phyloP scores from a whole-genome alignment of 208 protist genomes.

The Trichomonas vaginalis region DNA sequence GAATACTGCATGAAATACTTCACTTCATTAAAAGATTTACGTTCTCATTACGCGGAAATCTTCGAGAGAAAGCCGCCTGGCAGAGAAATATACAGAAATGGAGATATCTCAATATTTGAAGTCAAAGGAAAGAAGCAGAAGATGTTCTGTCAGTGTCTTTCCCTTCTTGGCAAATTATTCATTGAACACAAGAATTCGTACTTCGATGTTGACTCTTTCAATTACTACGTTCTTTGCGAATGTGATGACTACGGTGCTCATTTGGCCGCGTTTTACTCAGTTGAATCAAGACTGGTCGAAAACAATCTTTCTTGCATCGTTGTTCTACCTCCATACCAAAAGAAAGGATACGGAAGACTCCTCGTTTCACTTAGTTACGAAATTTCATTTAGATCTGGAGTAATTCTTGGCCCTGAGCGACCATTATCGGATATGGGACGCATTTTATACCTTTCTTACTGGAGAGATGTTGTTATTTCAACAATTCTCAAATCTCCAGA shows the following conservation, averaged over 20 bases:
- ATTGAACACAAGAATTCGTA: constrained; percentile 96
- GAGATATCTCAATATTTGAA: neutral
- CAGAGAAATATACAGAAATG: neutral
- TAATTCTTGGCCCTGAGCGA: constrained; percentile 87
- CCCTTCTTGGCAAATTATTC: constrained; percentile 92
- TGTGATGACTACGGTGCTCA: constrained; percentile 69
- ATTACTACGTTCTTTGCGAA: constrained; percentile 90
- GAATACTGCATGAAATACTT: neutral
- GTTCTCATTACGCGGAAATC: neutral
- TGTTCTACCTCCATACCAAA: neutral
- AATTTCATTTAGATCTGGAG: constrained; percentile 74
- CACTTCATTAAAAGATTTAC: neutral
- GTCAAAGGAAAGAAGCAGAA: neutral
- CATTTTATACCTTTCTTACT: constrained; percentile 34
- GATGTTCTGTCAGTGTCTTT: constrained; percentile 72
- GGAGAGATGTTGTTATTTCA: constrained; percentile 14
- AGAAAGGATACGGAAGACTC: constrained; percentile 78
- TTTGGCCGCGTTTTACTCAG: constrained; percentile 87
- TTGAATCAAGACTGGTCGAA: constrained; percentile 34
- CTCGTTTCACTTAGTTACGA: constrained; percentile 94
- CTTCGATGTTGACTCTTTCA: constrained; percentile 92
- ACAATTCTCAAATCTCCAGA: too few relatives aligned
- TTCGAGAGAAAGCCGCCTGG: neutral
- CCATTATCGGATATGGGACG: constrained; percentile 91
- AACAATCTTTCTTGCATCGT: neutral